Evolutionary conservation across 202 grass and related monocot species (phyloP), one percentile per base, ranked within the genome.

Genomic region (Musa balbisiana): DNA sequence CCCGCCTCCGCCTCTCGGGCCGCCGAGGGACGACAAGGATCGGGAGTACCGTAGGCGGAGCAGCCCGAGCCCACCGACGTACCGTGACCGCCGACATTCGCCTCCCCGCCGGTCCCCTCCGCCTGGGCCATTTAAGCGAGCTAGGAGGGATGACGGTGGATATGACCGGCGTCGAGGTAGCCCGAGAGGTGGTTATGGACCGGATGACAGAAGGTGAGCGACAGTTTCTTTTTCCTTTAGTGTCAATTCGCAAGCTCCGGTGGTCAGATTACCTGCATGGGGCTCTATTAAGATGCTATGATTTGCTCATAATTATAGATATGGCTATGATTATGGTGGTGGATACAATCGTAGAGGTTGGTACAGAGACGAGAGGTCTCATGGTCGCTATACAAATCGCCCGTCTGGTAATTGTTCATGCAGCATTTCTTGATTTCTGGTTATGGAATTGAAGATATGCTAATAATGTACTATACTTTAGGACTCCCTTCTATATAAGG

Each of bases 101-200:
- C 90, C 88, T 9, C 78, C 88, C 1, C 87, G 83, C 29, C 82
- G 93, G 65, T 88, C 86, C 51, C 84, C 84, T 5, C 92, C 88
- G 51, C 86, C 85, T 68, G 85, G 71, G 67, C 83, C 78, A 0
- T 92, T 89, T 84, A 97, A 93, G 82, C 71, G 90, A 54, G 91
- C 88, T 14, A 52, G 93, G 53, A 59, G 88, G 86, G 93, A 97
- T 66, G 90, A 91, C 0, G 83, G 87, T 25, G 84, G 93, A 23
- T 93, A 92, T 21, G 93, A 91, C 74, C 84, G 90, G 73, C 84
- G 93, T 15, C 83, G 89, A 50, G 87, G 85, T n/a, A 84, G 91
- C 5, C 64, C 83, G 25, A 83, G 89, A 33, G 75, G 83, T 58
- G 79, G 76, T 6, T 56, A 77, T 77, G 85, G 68, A 24, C 15